phyloP scores from a whole-genome alignment of 2,329 filamentous ascomycete genomes.

The Paramyrothecium sp. region DNA sequence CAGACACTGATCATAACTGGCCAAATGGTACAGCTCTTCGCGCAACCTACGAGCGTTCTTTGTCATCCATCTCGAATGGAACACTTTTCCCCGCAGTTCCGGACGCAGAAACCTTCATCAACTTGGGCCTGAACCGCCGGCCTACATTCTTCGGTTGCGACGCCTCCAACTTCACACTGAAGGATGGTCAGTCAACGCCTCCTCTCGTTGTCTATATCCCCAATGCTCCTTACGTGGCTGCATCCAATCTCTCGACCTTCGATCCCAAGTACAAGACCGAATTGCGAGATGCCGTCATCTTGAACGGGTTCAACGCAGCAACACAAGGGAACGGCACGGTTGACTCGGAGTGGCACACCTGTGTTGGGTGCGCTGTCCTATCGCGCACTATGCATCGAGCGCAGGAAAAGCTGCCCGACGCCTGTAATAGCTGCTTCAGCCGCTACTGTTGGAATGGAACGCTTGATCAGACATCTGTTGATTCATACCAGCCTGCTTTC shows the following conservation, averaged over 20 bases:
- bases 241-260: not conserved
- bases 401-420: not conserved
- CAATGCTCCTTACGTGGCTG: not conserved
- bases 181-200: not conserved
- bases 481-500: not conserved
- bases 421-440: not conserved
- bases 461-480: not conserved
- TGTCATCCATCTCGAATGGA: not conserved
- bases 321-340: not conserved
- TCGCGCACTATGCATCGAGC: not conserved
- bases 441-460: not conserved
- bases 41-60: not conserved
- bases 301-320: not conserved
- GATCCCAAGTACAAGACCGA: not conserved
- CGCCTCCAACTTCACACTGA: constrained; percentile 9
- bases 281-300: not conserved
- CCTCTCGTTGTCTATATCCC: not conserved
- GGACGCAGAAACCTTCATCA: constrained; percentile 1
- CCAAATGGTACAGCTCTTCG: constrained; percentile 1
- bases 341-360: not conserved
- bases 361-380: not conserved
- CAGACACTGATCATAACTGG: not conserved
- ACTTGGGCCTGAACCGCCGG: not conserved
- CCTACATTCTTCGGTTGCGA: constrained; percentile 2
- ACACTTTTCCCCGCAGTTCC: not conserved